Evolutionary conservation across 768 basidiomycete species (phyloP).

Genomic region (Termitomyces sp.): DNA sequence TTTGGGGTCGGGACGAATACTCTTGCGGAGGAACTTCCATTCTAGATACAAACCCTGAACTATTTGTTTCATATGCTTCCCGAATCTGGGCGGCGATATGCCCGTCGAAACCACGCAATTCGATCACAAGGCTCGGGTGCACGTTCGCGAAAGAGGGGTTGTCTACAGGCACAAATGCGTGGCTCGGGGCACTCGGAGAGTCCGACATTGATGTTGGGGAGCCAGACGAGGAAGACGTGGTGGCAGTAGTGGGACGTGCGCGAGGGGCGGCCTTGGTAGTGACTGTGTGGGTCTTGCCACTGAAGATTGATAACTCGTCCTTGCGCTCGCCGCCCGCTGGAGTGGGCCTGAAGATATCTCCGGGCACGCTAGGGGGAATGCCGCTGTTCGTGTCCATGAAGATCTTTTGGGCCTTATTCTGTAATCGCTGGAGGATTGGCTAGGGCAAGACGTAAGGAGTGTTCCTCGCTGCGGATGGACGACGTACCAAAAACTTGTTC

Average conservation of each 20-base stretch:
- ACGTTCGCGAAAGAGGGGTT: constrained; percentile 45
- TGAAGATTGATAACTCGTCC: constrained; percentile 74
- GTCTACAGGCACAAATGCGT: constrained; percentile 28
- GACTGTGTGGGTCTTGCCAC: constrained; percentile 70
- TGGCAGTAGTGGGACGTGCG: background rate
- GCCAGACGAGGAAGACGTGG: constrained; percentile 18
- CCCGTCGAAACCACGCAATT: constrained; percentile 56
- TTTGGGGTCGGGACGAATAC: constrained; percentile 3
- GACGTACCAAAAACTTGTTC: constrained; percentile 56
- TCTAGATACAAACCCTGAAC: constrained; percentile 30
- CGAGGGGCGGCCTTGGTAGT: constrained; percentile 37
- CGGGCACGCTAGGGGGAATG: constrained; percentile 41
- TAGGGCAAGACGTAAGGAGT: constrained; percentile 21
- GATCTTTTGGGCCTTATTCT: constrained; percentile 56
- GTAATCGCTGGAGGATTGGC: constrained; percentile 66
- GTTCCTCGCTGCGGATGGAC: too few species aligned
- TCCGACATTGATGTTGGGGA: constrained; percentile 4
- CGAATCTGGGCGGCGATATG: constrained; percentile 50
- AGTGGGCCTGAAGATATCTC: constrained; percentile 61
- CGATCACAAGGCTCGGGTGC: constrained; percentile 56
- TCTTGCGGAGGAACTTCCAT: background rate
- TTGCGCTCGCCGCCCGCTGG: constrained; percentile 41
- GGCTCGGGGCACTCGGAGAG: constrained; percentile 28
- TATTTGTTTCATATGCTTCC: constrained; percentile 39
- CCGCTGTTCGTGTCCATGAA: constrained; percentile 49